Conservation (phyloP, 306 rosid species). For the Coriaria nepalensis region DNA sequence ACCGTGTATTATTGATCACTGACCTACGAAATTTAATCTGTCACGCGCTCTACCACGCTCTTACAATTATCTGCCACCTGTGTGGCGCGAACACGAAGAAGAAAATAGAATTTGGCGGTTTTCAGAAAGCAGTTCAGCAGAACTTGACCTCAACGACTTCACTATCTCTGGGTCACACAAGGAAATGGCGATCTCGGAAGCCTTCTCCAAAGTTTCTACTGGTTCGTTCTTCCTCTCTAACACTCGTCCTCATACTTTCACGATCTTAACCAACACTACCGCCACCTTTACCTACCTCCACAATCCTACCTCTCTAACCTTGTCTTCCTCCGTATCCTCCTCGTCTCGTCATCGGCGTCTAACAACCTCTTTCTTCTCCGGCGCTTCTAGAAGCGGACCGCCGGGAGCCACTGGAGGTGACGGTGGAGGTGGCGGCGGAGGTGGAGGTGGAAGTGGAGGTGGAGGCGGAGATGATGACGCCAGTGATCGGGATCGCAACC, state of each 20-base stretch:
- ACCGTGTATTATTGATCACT: too few relatives aligned
- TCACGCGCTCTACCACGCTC: too few relatives aligned
- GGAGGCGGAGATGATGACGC: slow-evolving; percentile 20
- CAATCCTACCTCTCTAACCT: slow-evolving; percentile 3
- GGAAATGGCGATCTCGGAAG: slow-evolving; percentile 31
- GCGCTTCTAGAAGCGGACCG: slow-evolving; percentile 14
- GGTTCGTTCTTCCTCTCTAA: slow-evolving; percentile 17
- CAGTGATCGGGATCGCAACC: slow-evolving; percentile 44
- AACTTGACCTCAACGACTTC: too few relatives aligned
- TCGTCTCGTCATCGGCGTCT: slow-evolving; percentile 3
- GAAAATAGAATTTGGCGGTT: too few relatives aligned
- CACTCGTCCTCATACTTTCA: slow-evolving; percentile 2
- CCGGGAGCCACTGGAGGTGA: slow-evolving; percentile 8
- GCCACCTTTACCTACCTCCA: slow-evolving; percentile 6
- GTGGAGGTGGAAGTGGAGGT: background rate
- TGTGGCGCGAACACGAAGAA: too few relatives aligned
- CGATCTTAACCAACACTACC: background rate
- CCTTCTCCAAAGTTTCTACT: slow-evolving; percentile 31
- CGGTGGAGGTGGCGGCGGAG: background rate
- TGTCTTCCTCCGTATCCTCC: slow-evolving; percentile 13
- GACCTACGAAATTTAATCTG: too few relatives aligned
- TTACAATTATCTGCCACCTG: too few relatives aligned
- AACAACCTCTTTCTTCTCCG: slow-evolving; percentile 10
- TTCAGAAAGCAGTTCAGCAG: too few relatives aligned
- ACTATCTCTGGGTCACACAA: too few relatives aligned